These are phyloP conservation scores for Solanum megistacrolobum DNA, from an alignment of 257 asterid genomes.

Conservation along the genomic window DNA sequence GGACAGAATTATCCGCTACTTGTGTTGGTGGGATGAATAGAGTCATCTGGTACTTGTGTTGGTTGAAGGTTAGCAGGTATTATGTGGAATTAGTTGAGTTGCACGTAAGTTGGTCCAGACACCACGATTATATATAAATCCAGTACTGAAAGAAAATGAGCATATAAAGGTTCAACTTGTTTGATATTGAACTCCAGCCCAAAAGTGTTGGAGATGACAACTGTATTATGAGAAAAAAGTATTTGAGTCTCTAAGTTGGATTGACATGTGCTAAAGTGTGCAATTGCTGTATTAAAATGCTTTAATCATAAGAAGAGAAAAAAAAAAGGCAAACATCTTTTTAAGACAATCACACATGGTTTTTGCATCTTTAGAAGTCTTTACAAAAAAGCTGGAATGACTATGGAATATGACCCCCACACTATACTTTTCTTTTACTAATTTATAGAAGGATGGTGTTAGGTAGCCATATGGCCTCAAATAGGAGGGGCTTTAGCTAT, in stretches of 20 bases:
- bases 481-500: background rate
- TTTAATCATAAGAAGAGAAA: background rate
- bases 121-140: background rate
- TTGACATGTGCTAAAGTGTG: background rate
- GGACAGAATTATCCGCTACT: background rate
- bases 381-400: background rate
- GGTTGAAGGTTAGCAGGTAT: background rate
- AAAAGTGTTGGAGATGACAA: conserved; percentile 9
- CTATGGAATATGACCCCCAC: background rate
- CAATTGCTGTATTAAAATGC: background rate
- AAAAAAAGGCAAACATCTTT: background rate
- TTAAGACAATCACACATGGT: conserved; percentile 21
- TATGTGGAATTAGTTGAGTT: background rate
- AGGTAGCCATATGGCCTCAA: background rate
- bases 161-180: background rate
- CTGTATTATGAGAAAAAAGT: conserved; percentile 1
- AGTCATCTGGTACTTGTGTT: background rate
- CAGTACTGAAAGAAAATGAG: background rate
- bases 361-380: background rate
- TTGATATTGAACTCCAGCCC: background rate
- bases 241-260: conserved; percentile 9
- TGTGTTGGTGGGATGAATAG: background rate
- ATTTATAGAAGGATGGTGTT: background rate
- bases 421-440: background rate
- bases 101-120: background rate